Evolutionary conservation across 306 rosid species (phyloP).

Genomic region (Rosa persica): DNA sequence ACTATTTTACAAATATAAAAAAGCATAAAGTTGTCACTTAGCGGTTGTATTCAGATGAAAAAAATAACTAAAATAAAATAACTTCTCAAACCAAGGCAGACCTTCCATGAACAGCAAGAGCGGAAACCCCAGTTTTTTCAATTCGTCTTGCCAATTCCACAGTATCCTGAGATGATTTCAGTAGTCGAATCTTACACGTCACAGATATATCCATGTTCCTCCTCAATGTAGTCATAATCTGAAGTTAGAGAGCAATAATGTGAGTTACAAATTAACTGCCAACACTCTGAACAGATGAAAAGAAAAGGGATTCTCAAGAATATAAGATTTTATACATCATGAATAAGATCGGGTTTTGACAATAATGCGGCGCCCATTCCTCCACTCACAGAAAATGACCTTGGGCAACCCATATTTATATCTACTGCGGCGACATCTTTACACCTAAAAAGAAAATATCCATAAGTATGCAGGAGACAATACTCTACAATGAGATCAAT

Average conservation of each 20-base stretch:
- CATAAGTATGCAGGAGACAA: not conserved
- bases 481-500: not conserved
- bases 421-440: constrained; percentile 87
- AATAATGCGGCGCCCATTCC: constrained; percentile 93
- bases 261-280: constrained; percentile 16
- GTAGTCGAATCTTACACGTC: constrained; percentile 85
- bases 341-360: constrained; percentile 78
- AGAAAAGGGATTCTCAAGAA: constrained; percentile 18
- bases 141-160: constrained; percentile 83
- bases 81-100: constrained; percentile 3
- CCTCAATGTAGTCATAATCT: constrained; percentile 84
- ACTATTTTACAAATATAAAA: not conserved
- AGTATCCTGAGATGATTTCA: constrained; percentile 66
- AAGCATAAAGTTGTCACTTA: not conserved
- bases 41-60: not conserved
- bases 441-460: constrained; percentile 43
- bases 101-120: constrained; percentile 95
- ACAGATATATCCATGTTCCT: constrained; percentile 81
- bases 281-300: constrained; percentile 1
- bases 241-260: constrained; percentile 24
- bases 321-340: constrained; percentile 51
- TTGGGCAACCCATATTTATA: constrained; percentile 96
- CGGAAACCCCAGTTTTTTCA: constrained; percentile 88
- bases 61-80: not conserved
- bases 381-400: constrained; percentile 82